phyloP scores from a whole-genome alignment of 441 rosid genomes.

The Aquilaria agallochum region DNA sequence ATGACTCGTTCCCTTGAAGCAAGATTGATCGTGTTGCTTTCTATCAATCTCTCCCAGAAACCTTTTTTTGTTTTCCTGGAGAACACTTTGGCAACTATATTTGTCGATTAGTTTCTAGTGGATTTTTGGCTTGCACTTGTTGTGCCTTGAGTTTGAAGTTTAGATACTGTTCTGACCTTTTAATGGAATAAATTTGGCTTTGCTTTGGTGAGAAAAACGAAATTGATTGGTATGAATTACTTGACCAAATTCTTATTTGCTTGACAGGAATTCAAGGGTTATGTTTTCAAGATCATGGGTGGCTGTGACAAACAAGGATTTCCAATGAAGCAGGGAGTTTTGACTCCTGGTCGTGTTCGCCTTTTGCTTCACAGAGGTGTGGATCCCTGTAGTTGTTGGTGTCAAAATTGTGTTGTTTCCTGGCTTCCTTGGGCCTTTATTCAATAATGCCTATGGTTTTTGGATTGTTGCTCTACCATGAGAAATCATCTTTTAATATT shows the following conservation, averaged over 20 bases:
- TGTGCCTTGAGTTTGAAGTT: no score
- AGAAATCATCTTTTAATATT: background rate
- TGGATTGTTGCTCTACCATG: no score
- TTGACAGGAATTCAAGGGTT: constrained; percentile 49
- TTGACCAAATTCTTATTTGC: no score
- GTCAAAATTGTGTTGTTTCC: background rate
- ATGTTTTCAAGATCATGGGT: constrained; percentile 54
- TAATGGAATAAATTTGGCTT: no score
- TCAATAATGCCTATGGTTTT: background rate
- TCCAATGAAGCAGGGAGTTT: constrained; percentile 62
- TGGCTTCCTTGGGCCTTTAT: background rate
- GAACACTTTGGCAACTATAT: constrained; percentile 43
- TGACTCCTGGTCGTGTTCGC: constrained; percentile 56
- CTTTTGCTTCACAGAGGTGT: constrained; percentile 49
- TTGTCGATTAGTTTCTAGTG: background rate
- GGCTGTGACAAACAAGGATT: constrained; percentile 68
- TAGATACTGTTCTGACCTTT: no score
- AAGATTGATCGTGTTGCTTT: constrained; percentile 46
- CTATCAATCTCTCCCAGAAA: background rate
- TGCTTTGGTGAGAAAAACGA: no score
- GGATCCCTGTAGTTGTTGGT: background rate
- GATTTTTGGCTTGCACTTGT: no score
- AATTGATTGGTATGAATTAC: no score
- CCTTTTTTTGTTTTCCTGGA: constrained; percentile 13
- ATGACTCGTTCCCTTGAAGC: constrained; percentile 93